These are phyloP conservation scores for Aspergillus fijiensis DNA, from an alignment of 2,329 filamentous ascomycete genomes.

Conservation along the genomic window DNA sequence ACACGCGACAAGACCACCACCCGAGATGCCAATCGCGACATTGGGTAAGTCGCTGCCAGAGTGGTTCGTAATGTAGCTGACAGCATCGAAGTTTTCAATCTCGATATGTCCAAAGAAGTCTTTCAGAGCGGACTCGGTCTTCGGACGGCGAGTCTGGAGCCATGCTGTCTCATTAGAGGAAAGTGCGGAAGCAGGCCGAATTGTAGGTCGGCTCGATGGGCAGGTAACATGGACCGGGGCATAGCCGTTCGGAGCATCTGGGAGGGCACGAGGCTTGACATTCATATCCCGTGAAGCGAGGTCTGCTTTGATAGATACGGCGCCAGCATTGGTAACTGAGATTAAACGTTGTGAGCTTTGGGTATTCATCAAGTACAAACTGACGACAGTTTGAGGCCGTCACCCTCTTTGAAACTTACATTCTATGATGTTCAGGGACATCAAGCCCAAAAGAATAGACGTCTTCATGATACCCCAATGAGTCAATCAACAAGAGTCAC, in stretches of 20 bases:
- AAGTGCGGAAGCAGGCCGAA: not conserved
- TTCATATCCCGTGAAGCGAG: not conserved
- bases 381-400: not conserved
- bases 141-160: not conserved
- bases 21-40: conserved; percentile 75
- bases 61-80: not conserved
- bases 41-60: conserved; percentile 53
- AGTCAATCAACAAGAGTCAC: not conserved
- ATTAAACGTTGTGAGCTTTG: not conserved
- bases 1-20: conserved; percentile 84
- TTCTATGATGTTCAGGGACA: not conserved
- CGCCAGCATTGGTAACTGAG: not conserved
- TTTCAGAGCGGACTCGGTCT: not conserved
- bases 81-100: not conserved
- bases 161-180: conserved; percentile 1
- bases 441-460: not conserved
- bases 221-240: not conserved
- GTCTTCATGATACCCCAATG: not conserved
- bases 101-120: conserved; percentile 3
- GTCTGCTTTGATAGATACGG: not conserved
- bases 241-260: not conserved
- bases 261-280: not conserved
- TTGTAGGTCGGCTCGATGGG: not conserved
- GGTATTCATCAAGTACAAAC: not conserved
- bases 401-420: not conserved